Percentiles rank a stretch among this genome's conserved stretches.
Conservation (phyloP, 1,284 basidiomycete genomes). For the Hymenochaete sp. region DNA sequence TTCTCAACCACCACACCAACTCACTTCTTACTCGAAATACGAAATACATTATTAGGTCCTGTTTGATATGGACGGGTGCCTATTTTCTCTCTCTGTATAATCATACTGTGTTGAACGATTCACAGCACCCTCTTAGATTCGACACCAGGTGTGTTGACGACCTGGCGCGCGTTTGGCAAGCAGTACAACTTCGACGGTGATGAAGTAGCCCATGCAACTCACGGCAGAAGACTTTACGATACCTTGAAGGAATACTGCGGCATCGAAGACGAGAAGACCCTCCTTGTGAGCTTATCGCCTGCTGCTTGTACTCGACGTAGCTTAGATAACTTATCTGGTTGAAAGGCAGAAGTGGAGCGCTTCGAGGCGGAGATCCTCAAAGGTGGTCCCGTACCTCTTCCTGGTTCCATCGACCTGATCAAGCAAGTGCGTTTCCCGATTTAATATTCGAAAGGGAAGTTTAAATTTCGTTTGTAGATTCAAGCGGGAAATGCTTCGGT, state of each 20-base stretch:
- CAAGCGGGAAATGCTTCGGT: conserved; percentile 10
- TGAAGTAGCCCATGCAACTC: conserved; percentile 47
- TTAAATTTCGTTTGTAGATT: conserved; percentile 12
- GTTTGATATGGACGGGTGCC: conserved; percentile 66
- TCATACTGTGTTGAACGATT: conserved; percentile 10
- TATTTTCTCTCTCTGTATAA: conserved; percentile 12
- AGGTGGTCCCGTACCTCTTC: conserved; percentile 48
- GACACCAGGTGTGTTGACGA: conserved; percentile 55
- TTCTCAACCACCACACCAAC: not conserved
- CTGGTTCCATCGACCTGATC: conserved; percentile 44
- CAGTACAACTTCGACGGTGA: conserved; percentile 47
- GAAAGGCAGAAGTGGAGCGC: conserved; percentile 48
- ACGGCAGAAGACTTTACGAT: conserved; percentile 67
- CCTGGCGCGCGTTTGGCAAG: conserved; percentile 52
- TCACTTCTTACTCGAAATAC: not conserved
- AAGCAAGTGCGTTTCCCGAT: conserved; percentile 31
- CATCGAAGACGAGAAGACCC: conserved; percentile 45
- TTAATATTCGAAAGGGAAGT: conserved; percentile 6
- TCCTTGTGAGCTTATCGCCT: conserved; percentile 37
- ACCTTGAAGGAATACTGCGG: conserved; percentile 62
- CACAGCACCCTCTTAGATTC: conserved; percentile 62
- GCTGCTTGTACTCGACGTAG: conserved; percentile 1
- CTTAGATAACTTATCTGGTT: not conserved
- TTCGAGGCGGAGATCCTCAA: conserved; percentile 59
- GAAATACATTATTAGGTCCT: conserved; percentile 37